Base-by-base conservation (phyloP, 2,329 filamentous ascomycete genomes). In the Macrophomina pseudophaseolina region DNA sequence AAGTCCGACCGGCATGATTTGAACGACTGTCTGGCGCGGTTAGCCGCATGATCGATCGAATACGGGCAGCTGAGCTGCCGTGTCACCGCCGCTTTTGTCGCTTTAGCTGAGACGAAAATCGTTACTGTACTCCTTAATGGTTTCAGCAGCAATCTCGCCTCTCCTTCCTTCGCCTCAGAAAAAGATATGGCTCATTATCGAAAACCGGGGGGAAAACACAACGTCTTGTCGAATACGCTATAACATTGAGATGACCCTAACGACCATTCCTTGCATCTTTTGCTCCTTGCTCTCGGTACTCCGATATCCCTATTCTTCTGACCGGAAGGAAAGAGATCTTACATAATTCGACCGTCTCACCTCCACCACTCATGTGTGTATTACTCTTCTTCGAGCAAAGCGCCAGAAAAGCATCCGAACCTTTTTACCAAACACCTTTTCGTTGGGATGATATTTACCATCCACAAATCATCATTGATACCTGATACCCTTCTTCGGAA, bases 1-100 rank as follows among this genome's bases (percentile, higher is more conserved):
- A 48, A 74, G 75, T 3, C 74, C 75, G 12, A 59, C 63, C 12
- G 66, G 66, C 5, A 78, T 78, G 76, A 77, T 79, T 46, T 66
- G 38, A 28, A 14, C 46, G 18, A 14, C n/a, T 40, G 32, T 38
- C 7, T 40, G 11, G 30, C 40, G 18, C 42, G 32, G 42, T 33
- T 28, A 48, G 33, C 23, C 38, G 33, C 60, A 33, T 64, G 42
- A 46, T 46, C 8, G 35, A 23, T 12, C 28, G 14, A 28, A 28
- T 6, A n/a, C 52, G 33, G 42, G 42, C 33, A 46, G 56, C 56
- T 46, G 38, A 59, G 46, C 52, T 59, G 40, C 23, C 4, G 53
- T 58, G 53, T 58, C 53, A 58, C 53, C 53, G 40, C 56, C 56
- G 42, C 16, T 23, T 23, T 40, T 35, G 28, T 32, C 38, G 48